Percentiles rank a stretch among this genome's conserved stretches.
Evolutionary conservation across 495 filamentous ascomycete species (phyloP).

Genomic region (Aspergillus cavernicola): DNA sequence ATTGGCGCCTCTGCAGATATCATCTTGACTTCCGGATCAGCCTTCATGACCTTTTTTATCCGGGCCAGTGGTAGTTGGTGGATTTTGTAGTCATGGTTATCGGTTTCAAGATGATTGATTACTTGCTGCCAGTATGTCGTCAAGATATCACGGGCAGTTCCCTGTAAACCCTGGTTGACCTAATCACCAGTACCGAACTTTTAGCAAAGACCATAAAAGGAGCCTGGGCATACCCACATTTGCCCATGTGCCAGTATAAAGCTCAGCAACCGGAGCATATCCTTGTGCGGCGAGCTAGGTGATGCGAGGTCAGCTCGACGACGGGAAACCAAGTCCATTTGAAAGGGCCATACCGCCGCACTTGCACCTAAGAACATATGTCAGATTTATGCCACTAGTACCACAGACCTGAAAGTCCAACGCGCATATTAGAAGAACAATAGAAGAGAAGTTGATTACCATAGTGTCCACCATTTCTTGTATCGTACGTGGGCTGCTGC

Average conservation of each 20-base stretch:
- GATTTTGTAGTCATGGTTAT: constrained; percentile 96
- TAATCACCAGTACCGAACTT: constrained; percentile 29
- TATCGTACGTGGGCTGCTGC: constrained; percentile 71
- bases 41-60: constrained; percentile 99
- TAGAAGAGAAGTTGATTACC: constrained; percentile 46
- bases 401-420: background rate
- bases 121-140: constrained; percentile 99
- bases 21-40: constrained; percentile 99
- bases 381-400: constrained; percentile 2
- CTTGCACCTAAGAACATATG: constrained; percentile 62
- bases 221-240: constrained; percentile 59
- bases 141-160: constrained; percentile 91
- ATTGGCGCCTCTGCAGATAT: constrained; percentile 98
- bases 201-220: background rate
- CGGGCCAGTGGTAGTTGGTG: constrained; percentile 93
- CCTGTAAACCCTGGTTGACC: constrained; percentile 93
- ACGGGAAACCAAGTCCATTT: background rate
- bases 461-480: constrained; percentile 80
- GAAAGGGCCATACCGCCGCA: constrained; percentile 59
- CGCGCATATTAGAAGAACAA: background rate
- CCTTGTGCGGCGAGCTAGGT: constrained; percentile 66
- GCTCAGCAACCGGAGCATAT: constrained; percentile 75
- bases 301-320: constrained; percentile 14
- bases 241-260: constrained; percentile 92
- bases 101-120: constrained; percentile 88